Base-by-base conservation (phyloP, 2,329 filamentous ascomycete genomes). In the Tympanopsis confertula region DNA sequence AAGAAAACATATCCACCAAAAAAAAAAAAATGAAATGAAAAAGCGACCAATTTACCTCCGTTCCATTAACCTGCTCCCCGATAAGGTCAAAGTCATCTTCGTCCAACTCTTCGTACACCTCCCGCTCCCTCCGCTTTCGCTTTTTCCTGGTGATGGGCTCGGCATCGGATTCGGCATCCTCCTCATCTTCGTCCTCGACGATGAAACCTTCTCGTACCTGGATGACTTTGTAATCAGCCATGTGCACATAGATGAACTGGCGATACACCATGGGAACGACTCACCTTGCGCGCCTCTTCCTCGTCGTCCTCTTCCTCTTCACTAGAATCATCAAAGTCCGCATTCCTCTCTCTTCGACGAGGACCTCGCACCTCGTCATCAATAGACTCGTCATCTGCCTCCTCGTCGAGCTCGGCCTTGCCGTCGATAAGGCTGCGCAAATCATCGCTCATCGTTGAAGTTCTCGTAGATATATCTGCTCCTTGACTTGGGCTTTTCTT, bases 11-110 rank as follows among this genome's bases (percentile, higher is more conserved):
- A 28, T 17, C 24, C 30, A n/a, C 38, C 14, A 17, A 37, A 33
- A 19, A 3, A 32, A 15, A 35, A 14, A 30, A 18, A 12, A 28
- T 14, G 14, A 33, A 30, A 26, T n/a, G n/a, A n/a, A n/a, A n/a
- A n/a, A n/a, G n/a, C n/a, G n/a, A n/a, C n/a, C n/a, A 66, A 50
- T 79, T 78, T 15, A 76, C 74, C 50, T 82, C 74, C 54, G 74
- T 74, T 44, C 80, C 82, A 2, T 80, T 79, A 45, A 80, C 77
- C 45, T 80, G 78, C 55, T 93, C 84, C 37, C 87, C 88, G 48
- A 98, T 95, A 39, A 98, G 69, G 54, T 96, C 91, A 41, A 98
- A 62, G 68, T 98, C 91, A 57, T 98, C 91, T 47, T 95, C 89
- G 49, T 96, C 91, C 5, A 98, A 74, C 42, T 86, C 85, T 43